A percentile compares a stretch with the other conserved stretches of the same genome.
Evolutionary conservation across 1,139 yeast species (phyloP).

Genomic region (Hanseniaspora uvarum): DNA sequence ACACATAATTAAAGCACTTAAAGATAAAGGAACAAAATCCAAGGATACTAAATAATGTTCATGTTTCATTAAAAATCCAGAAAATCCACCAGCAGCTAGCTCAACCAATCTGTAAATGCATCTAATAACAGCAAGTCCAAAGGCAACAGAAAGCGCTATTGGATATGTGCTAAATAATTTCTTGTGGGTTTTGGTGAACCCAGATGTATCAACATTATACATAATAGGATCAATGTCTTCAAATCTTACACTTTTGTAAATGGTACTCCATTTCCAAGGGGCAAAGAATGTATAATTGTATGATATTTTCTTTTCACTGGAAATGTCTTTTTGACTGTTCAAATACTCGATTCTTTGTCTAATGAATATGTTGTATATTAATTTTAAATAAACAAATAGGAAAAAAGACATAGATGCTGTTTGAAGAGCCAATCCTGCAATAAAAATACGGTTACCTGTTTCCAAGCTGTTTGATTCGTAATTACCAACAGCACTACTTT

Average conservation of each 20-base stretch:
- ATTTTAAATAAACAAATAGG: constrained; percentile 46
- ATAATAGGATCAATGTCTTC: constrained; percentile 20
- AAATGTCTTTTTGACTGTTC: constrained; percentile 8
- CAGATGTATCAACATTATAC: constrained; percentile 17
- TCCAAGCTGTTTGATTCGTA: constrained; percentile 29
- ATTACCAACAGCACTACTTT: constrained; percentile 40
- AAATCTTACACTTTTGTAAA: constrained; percentile 9
- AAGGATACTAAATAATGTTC: constrained; percentile 67
- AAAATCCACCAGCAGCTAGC: constrained; percentile 60
- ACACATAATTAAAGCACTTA: constrained; percentile 40
- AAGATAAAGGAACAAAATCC: constrained; percentile 61
- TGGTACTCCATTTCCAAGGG: constrained; percentile 16
- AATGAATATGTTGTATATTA: constrained; percentile 41
- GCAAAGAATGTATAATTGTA: background rate
- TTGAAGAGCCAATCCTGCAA: constrained; percentile 74
- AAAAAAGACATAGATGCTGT: constrained; percentile 63
- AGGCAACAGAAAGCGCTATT: constrained; percentile 35
- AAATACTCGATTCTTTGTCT: constrained; percentile 28
- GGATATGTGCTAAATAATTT: constrained; percentile 36
- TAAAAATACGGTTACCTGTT: constrained; percentile 65
- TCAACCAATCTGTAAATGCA: constrained; percentile 76
- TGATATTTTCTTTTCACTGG: background rate
- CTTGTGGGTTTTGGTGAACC: background rate
- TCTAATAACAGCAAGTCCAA: constrained; percentile 51
- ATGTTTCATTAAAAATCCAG: constrained; percentile 55